These are phyloP conservation scores for Camelina neglecta DNA, from an alignment of 345 rosid genomes.

Conservation along the genomic window DNA sequence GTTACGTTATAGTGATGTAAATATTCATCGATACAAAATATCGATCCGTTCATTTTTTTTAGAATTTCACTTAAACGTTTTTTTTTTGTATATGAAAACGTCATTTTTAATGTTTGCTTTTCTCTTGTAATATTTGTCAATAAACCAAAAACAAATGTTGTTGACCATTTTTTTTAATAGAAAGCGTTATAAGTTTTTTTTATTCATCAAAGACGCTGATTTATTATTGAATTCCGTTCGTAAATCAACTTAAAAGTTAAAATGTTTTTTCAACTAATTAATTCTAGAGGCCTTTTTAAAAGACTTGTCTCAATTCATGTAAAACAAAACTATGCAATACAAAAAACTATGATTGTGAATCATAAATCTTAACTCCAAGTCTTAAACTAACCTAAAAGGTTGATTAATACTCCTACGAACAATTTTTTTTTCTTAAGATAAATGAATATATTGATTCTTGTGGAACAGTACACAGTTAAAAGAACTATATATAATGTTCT, in stretches of 20 bases:
- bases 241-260: background rate
- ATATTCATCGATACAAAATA: background rate
- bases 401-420: background rate
- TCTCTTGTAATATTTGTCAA: background rate
- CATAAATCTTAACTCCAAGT: background rate
- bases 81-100: background rate
- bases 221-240: background rate
- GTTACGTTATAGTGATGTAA: background rate
- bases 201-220: background rate
- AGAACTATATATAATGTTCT: background rate
- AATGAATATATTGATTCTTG: background rate
- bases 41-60: background rate
- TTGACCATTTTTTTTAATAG: background rate
- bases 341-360: background rate
- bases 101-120: background rate
- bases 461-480: background rate
- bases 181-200: background rate
- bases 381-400: background rate
- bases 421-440: background rate
- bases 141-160: background rate
- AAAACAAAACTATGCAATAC: background rate
- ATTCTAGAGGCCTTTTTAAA: background rate
- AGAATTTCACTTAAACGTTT: conserved; percentile 14
- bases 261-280: background rate
- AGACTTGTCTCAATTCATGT: background rate